phyloP scores from a whole-genome alignment of 1,284 basidiomycete species.

The Apiotrichum sp. region DNA sequence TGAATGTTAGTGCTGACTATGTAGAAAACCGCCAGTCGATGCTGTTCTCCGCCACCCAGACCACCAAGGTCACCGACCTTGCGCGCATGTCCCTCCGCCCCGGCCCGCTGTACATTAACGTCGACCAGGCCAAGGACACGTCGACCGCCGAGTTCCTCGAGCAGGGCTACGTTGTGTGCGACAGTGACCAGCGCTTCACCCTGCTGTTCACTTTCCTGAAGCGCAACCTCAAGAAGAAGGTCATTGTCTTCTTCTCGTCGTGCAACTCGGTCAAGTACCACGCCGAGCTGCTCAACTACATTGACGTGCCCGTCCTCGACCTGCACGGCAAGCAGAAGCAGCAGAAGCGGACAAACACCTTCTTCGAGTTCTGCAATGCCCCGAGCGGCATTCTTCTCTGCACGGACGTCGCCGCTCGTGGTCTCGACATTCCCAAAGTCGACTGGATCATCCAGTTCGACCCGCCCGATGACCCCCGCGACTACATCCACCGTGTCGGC shows the following conservation, averaged over 20 bases:
- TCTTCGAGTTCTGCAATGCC: constrained; percentile 99
- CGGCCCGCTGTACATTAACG: constrained; percentile 94
- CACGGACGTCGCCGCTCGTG: constrained; percentile 95
- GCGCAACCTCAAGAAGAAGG: constrained; percentile 95
- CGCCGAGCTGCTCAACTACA: constrained; percentile 93
- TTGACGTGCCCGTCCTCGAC: constrained; percentile 95
- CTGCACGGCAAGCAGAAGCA: constrained; percentile 99
- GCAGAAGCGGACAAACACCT: constrained; percentile 98
- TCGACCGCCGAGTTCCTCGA: constrained; percentile 94
- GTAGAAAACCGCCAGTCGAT: constrained; percentile 89
- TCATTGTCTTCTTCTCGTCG: constrained; percentile 97
- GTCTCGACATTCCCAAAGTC: constrained; percentile 94
- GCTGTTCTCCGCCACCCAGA: constrained; percentile 98
- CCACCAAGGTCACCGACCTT: constrained; percentile 95
- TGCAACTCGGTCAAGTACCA: constrained; percentile 99
- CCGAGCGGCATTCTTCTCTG: constrained; percentile 85
- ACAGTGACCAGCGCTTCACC: constrained; percentile 89
- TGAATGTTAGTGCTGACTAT: neutral
- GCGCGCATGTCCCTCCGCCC: constrained; percentile 94
- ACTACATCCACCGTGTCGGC: constrained; percentile 98
- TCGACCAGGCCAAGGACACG: constrained; percentile 80
- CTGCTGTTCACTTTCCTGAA: constrained; percentile 97
- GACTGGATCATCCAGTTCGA: constrained; percentile 99
- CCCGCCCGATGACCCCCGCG: constrained; percentile 95
- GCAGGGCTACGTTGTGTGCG: constrained; percentile 97